phyloP scores from a whole-genome alignment of 768 basidiomycete genomes.

The Strobilomyces echinocephalus region DNA sequence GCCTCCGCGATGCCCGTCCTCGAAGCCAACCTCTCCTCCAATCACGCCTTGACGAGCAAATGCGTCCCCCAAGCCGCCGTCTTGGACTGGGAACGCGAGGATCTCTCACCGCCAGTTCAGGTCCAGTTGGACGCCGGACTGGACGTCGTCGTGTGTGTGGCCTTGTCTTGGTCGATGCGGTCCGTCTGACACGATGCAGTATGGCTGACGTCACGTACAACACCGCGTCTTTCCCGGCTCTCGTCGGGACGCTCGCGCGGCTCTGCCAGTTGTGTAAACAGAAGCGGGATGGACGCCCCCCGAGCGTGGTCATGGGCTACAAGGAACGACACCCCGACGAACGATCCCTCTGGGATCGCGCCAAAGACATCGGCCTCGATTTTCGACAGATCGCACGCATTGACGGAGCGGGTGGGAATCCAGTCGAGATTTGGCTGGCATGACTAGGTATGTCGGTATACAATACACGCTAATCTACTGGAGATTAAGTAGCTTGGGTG shows the following conservation, averaged over 20 bases:
- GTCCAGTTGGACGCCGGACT: constrained; percentile 39
- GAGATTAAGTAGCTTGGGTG: not conserved
- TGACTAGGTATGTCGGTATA: constrained; percentile 13
- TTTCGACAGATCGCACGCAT: constrained; percentile 54
- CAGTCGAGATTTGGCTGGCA: constrained; percentile 72
- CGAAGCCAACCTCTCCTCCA: constrained; percentile 58
- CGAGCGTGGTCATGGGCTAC: constrained; percentile 69
- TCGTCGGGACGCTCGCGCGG: constrained; percentile 60
- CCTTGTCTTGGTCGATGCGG: not conserved
- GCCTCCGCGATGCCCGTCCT: constrained; percentile 81
- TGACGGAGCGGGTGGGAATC: constrained; percentile 55
- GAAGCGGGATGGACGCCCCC: constrained; percentile 26
- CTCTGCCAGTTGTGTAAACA: constrained; percentile 35
- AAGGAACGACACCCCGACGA: constrained; percentile 82
- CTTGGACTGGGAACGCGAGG: constrained; percentile 75
- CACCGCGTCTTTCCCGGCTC: constrained; percentile 74
- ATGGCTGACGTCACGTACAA: constrained; percentile 96
- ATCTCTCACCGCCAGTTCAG: constrained; percentile 43
- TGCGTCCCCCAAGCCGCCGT: constrained; percentile 31
- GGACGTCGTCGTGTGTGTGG: constrained; percentile 66
- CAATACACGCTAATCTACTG: constrained; percentile 2
- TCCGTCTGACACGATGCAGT: constrained; percentile 34
- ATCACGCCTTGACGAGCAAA: constrained; percentile 33
- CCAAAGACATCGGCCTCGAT: constrained; percentile 44
- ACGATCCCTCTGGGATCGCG: constrained; percentile 66